Evolutionary conservation across 495 filamentous ascomycete genomes (phyloP).

Genomic region (Aspergillus kassunensis): DNA sequence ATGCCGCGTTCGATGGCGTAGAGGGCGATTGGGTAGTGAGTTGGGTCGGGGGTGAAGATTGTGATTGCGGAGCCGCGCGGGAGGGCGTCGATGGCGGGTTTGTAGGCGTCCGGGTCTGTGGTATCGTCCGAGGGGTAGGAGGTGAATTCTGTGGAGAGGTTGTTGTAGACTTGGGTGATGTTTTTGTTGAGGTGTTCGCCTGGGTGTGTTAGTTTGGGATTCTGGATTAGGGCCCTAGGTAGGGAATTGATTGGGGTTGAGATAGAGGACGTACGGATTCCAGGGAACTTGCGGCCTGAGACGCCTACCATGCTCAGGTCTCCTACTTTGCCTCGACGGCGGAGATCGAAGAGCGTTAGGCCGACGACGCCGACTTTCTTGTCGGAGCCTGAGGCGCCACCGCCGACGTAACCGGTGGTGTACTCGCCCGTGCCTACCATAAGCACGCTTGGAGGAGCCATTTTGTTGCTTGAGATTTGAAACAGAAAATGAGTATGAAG

Average conservation of each 20-base stretch:
- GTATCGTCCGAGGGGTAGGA: slow-evolving; percentile 72
- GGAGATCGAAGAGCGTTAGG: slow-evolving; percentile 82
- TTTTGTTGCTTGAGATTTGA: neutral
- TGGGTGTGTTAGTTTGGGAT: slow-evolving; percentile 21
- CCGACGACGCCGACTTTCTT: slow-evolving; percentile 94
- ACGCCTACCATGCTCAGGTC: slow-evolving; percentile 86
- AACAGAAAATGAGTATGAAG: neutral
- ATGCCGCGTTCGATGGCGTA: slow-evolving; percentile 84
- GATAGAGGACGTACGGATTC: slow-evolving; percentile 63
- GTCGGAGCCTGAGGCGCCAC: slow-evolving; percentile 72
- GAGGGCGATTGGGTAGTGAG: slow-evolving; percentile 89
- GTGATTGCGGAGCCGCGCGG: slow-evolving; percentile 84
- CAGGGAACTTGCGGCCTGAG: slow-evolving; percentile 82
- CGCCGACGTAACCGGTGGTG: slow-evolving; percentile 85
- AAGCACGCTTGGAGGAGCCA: slow-evolving; percentile 12
- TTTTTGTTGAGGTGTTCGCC: slow-evolving; percentile 85
- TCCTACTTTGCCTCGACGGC: slow-evolving; percentile 82
- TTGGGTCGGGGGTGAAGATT: slow-evolving; percentile 94
- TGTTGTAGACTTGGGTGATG: slow-evolving; percentile 82
- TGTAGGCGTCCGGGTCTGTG: slow-evolving; percentile 79
- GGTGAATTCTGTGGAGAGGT: slow-evolving; percentile 75
- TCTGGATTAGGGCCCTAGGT: neutral
- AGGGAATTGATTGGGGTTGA: neutral
- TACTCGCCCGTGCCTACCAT: slow-evolving; percentile 88
- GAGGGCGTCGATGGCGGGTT: slow-evolving; percentile 80